Percentiles rank a stretch among this genome's conserved stretches.
phyloP scores from a whole-genome alignment of 2,329 filamentous ascomycete genomes.

The Metarhizium album region DNA sequence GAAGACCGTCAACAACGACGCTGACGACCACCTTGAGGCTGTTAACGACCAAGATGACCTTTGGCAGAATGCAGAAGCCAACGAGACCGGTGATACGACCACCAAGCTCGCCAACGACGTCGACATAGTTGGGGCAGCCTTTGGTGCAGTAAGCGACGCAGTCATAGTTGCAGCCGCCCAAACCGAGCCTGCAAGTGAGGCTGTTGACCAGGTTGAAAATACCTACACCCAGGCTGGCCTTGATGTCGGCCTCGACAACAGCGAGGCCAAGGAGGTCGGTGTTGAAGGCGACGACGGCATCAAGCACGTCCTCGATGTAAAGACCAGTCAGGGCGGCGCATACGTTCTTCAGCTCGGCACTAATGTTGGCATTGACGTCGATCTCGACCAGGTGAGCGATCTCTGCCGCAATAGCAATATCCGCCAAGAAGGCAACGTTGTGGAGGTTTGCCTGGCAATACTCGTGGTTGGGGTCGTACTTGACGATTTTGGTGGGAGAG shows the following conservation, averaged over 20 bases:
- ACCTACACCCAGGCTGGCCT: conserved; percentile 15
- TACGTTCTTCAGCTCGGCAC: conserved; percentile 20
- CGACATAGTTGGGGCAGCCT: conserved; percentile 28
- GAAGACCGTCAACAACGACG: conserved; percentile 18
- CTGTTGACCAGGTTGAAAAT: conserved; percentile 15
- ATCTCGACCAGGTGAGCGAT: conserved; percentile 12
- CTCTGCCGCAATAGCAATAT: conserved; percentile 18
- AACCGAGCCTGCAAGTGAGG: conserved; percentile 20
- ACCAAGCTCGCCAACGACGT: conserved; percentile 15
- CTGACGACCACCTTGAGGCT: conserved; percentile 15
- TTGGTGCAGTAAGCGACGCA: conserved; percentile 27
- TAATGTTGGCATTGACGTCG: conserved; percentile 15
- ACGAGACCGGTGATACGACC: conserved; percentile 18
- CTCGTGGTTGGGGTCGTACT: conserved; percentile 21
- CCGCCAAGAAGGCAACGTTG: conserved; percentile 24
- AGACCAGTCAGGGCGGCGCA: conserved; percentile 22
- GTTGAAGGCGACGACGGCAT: conserved; percentile 28
- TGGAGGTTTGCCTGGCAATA: conserved; percentile 25
- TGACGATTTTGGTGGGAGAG: conserved; percentile 24
- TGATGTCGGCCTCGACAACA: conserved; percentile 15
- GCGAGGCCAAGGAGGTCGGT: conserved; percentile 22
- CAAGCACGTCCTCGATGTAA: conserved; percentile 19
- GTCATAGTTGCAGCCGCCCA: conserved; percentile 24
- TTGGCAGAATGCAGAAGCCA: conserved; percentile 22
- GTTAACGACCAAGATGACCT: conserved; percentile 18